These are phyloP conservation scores for Cyamopsis tetragonoloba DNA, from an alignment of 306 rosid genomes.

Conservation along the genomic window DNA sequence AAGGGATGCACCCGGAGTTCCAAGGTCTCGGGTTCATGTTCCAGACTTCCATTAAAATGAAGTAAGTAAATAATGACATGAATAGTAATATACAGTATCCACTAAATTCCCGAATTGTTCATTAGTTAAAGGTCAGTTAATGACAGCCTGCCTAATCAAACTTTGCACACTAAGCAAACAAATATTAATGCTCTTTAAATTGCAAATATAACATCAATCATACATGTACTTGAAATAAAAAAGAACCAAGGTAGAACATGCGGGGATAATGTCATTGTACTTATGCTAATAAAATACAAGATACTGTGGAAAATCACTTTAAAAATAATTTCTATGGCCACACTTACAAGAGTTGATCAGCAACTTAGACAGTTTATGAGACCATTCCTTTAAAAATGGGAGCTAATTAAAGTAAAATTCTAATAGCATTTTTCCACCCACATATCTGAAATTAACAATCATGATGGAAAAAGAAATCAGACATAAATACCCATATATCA, in stretches of 20 bases:
- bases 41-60: background rate
- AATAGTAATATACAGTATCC: conserved; percentile 1
- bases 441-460: conserved; percentile 8
- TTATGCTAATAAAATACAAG: background rate
- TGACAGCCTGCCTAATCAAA: background rate
- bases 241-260: background rate
- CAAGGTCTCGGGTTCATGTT: background rate
- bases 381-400: background rate
- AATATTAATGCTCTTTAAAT: background rate
- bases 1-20: too few relatives aligned
- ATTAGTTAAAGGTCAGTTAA: background rate
- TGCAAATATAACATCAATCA: background rate
- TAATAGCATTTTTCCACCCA: background rate
- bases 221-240: background rate
- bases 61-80: conserved; percentile 7
- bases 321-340: background rate
- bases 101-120: background rate
- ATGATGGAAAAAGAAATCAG: conserved; percentile 3
- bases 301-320: background rate
- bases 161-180: background rate
- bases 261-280: background rate
- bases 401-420: conserved; percentile 8
- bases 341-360: background rate
- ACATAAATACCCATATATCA: conserved; percentile 78
- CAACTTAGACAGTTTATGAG: conserved; percentile 7